Conservation (phyloP, 306 rosid species). For the Vigna radiata region DNA sequence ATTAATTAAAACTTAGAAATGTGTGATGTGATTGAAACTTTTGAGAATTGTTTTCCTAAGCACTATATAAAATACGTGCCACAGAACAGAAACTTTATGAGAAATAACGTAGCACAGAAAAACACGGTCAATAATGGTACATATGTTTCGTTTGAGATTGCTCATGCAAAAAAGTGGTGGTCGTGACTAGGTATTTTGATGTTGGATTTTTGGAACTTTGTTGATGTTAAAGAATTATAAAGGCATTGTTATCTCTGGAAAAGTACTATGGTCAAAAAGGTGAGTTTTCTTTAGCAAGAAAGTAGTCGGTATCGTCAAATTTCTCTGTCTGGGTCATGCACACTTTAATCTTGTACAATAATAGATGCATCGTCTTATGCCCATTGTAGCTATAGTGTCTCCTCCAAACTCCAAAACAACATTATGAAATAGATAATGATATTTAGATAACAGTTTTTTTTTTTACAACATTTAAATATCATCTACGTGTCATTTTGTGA, state of each 20-base stretch:
- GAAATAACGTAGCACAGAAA: slow-evolving; percentile 7
- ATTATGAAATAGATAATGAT: not conserved
- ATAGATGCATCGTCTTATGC: slow-evolving; percentile 32
- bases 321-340: slow-evolving; percentile 28
- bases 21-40: slow-evolving; percentile 33
- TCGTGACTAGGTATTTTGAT: slow-evolving; percentile 40
- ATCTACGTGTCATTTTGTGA: no score
- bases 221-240: not conserved
- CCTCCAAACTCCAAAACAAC: slow-evolving; percentile 33
- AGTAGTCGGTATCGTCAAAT: slow-evolving; percentile 39
- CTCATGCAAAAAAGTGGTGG: slow-evolving; percentile 35
- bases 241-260: slow-evolving; percentile 36
- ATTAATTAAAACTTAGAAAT: slow-evolving; percentile 2
- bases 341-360: slow-evolving; percentile 36
- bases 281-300: no score
- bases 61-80: slow-evolving; percentile 17
- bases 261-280: slow-evolving; percentile 42
- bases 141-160: slow-evolving; percentile 13
- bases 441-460: no score
- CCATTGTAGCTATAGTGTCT: slow-evolving; percentile 29
- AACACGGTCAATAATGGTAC: slow-evolving; percentile 31
- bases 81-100: slow-evolving; percentile 23
- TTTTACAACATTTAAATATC: no score
- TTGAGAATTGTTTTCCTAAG: slow-evolving; percentile 16
- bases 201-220: not conserved